Evolutionary conservation across 805 yeast species (phyloP), one percentile per base, ranked within the genome.

Genomic region (Monosporozyma aquatica): DNA sequence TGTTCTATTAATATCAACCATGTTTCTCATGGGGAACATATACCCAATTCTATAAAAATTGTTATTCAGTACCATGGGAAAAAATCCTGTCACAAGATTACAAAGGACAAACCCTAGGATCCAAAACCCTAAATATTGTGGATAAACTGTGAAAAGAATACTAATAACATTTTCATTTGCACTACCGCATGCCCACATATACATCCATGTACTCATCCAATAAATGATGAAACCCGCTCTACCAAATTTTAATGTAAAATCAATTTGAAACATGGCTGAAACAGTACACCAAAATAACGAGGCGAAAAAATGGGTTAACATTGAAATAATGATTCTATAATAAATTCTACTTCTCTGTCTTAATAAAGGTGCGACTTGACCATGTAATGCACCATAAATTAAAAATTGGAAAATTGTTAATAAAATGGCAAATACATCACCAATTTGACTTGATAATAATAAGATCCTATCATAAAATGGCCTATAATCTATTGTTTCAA

Each of bases 181-280:
- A 38, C 82, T 75, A 46, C 92, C 94, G 25, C 82, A 80, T 0
- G 89, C 84, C 47, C 77, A 64, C 85, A 84, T 78, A 5, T 84
- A 74, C 38, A 84, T 51, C 56, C 65, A 84, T 5, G 78, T 69
- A 18, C 77, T 49, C 74, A 80, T 70, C 94, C 94, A 85, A 49
- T 73, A 74, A 1, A 84, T 78, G 32, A 84, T 71, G 59, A 83
- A 84, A 0, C 94, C 94, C 7, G 78, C 75, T 29, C 63, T 68
- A 1, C 86, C 87, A 66, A 76, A 82, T 0, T 85, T 61, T 2
- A 40, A 52, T 13, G 75, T 69, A 55, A 80, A 73, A 51, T 76
- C 75, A 23, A 81, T 70, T 53, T 82, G 86, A 66, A 76, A 79
- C 1, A 84, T 84, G 15, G 82, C 73, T 24, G 85, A 71, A 3